phyloP scores from a whole-genome alignment of 2,329 filamentous ascomycete species.

The Lecanicillium sp. region DNA sequence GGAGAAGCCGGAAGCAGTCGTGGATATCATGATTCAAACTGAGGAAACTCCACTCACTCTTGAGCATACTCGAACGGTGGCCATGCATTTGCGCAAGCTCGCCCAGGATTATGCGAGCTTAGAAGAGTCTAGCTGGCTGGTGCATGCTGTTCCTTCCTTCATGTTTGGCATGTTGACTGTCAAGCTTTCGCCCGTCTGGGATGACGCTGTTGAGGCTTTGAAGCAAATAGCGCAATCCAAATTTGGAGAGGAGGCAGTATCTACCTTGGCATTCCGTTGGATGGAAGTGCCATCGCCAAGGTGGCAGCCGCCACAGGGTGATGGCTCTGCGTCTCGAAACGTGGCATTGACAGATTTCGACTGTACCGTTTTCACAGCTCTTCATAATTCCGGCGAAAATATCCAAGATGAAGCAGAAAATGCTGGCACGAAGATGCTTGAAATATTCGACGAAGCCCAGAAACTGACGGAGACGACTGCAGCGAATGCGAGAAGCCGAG shows the following conservation, averaged over 20 bases:
- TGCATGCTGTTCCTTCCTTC: constrained; percentile 67
- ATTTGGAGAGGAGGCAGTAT: constrained; percentile 63
- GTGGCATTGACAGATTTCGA: constrained; percentile 65
- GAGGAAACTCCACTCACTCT: constrained; percentile 69
- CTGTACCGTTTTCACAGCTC: constrained; percentile 63
- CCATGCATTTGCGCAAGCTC: constrained; percentile 79
- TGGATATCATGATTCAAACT: constrained; percentile 60
- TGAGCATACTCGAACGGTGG: constrained; percentile 66
- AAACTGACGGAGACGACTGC: constrained; percentile 40
- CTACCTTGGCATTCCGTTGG: constrained; percentile 71
- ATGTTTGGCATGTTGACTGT: constrained; percentile 86
- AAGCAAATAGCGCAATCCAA: constrained; percentile 65
- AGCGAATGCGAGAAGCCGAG: constrained; percentile 61
- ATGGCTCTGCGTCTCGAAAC: constrained; percentile 24
- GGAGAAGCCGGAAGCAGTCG: constrained; percentile 19
- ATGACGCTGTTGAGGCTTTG: constrained; percentile 69
- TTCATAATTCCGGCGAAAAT: constrained; percentile 44
- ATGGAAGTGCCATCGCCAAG: constrained; percentile 50
- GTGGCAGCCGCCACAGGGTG: constrained; percentile 36
- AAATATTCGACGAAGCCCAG: constrained; percentile 58
- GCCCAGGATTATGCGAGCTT: constrained; percentile 53
- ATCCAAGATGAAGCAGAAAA: constrained; percentile 45
- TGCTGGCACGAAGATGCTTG: constrained; percentile 49
- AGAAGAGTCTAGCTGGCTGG: constrained; percentile 54
- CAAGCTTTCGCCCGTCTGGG: constrained; percentile 78